Evolutionary conservation across 306 rosid species (phyloP).

Genomic region (Ziziphus jujuba): DNA sequence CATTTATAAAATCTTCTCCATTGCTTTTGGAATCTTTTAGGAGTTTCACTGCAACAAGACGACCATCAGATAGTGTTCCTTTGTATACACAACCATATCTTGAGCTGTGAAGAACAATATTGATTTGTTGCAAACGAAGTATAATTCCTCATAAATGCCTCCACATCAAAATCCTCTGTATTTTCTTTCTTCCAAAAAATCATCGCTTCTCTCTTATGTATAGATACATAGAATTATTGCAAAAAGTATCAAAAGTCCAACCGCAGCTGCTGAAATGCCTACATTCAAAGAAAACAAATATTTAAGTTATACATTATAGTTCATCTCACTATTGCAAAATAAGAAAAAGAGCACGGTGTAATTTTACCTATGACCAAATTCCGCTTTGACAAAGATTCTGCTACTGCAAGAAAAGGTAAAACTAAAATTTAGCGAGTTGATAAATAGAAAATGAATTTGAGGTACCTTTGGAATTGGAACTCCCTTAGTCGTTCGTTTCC

Average conservation of each 20-base stretch:
- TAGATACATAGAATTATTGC: too few relatives aligned
- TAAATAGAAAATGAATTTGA: too few relatives aligned
- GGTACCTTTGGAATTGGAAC: too few relatives aligned
- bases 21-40: slow-evolving; percentile 20
- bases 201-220: not conserved
- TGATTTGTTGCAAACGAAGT: slow-evolving; percentile 18
- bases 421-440: too few relatives aligned
- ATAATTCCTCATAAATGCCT: slow-evolving; percentile 1
- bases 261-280: not conserved
- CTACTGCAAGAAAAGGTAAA: too few relatives aligned
- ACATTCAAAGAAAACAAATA: too few relatives aligned
- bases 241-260: not conserved
- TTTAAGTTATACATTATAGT: too few relatives aligned
- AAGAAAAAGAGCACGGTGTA: too few relatives aligned
- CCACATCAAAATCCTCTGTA: not conserved
- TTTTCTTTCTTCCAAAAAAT: not conserved
- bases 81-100: slow-evolving; percentile 43
- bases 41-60: slow-evolving; percentile 37
- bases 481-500: too few relatives aligned
- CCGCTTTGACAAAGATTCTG: too few relatives aligned
- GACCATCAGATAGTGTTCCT: slow-evolving; percentile 31
- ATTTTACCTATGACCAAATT: too few relatives aligned
- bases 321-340: too few relatives aligned
- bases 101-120: slow-evolving; percentile 20
- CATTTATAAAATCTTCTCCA: slow-evolving; percentile 48